Evolutionary conservation across 805 yeast genomes (phyloP), one percentile per base, ranked within the genome.

Genomic region (Spathaspora hagerdaliae): DNA sequence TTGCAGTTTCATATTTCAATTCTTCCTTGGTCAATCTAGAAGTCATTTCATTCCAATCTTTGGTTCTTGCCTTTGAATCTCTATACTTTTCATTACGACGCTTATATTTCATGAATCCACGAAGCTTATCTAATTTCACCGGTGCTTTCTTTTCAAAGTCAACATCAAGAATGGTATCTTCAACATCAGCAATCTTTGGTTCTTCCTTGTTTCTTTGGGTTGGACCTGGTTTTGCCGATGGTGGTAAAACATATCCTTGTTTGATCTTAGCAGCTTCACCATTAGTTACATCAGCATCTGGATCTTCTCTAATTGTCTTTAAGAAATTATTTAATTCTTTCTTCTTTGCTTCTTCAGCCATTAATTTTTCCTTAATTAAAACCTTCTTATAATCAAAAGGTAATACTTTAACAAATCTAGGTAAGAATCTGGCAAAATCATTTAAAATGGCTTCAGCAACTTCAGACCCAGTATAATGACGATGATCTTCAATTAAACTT

Each of bases 31-130:
- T 74, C 56, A 92, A 75, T 45, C 96, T 81, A 11, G 81, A 70
- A 10, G 95, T 82, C 64, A 92, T 77, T 70, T 92, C 98, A 53
- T 85, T 80, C 98, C 98, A 94, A 69, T 94, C 97, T 58, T 78
- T 77, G 45, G 89, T 75, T 68, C 99, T 82, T 27, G 79, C 67
- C 60, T 80, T 77, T 26, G 94, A 81, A 36, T 80, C 73, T 67
- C 98, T 80, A 76, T 92, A 90, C 58, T 81, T 82, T 66, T 91
- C 97, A 60, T 86, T 77, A 55, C 95, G 83, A 61, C 95, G 83
- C 71, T 82, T 84, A 76, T 94, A 94, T 74, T 89, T 87, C 85
- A 90, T 86, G 75, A 92, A 92, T 12, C 98, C 98, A 63, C 83
- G 82, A 47, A 83, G 75, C 70, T 86, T 90, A 67, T 89, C 96